Conservation (phyloP, 805 yeast species). For the Starmerella vaccinii region DNA sequence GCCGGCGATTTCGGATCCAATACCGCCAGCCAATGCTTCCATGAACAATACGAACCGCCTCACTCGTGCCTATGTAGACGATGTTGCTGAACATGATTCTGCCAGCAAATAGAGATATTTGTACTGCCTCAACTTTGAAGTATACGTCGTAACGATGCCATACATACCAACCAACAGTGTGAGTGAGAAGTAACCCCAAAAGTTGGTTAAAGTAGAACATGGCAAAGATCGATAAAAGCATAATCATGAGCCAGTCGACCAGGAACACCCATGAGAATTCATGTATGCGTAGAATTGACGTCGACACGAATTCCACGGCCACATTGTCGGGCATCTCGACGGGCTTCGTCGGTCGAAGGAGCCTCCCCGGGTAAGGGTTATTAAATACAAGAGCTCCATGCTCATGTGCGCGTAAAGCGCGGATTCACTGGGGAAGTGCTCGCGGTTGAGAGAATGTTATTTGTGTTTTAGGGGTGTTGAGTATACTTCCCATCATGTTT, state of each 20-base stretch:
- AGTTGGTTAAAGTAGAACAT: conserved; percentile 69
- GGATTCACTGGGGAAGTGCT: too few species aligned
- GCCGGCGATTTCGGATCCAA: conserved; percentile 50
- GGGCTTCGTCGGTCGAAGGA: background rate
- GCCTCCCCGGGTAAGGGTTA: background rate
- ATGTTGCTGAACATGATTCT: conserved; percentile 67
- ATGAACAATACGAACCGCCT: conserved; percentile 57
- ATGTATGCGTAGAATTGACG: conserved; percentile 27
- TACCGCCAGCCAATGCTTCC: conserved; percentile 83
- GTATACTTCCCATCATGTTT: too few species aligned
- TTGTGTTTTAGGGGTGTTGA: too few species aligned
- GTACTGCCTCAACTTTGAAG: conserved; percentile 59
- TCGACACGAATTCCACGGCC: conserved; percentile 19
- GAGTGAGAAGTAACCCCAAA: conserved; percentile 50
- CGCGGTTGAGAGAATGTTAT: too few species aligned
- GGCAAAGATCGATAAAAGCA: conserved; percentile 50
- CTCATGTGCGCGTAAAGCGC: background rate
- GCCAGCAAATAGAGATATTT: conserved; percentile 74
- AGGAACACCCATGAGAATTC: conserved; percentile 61
- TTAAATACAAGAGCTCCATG: background rate
- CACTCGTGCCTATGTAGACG: conserved; percentile 61
- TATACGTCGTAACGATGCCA: conserved; percentile 56
- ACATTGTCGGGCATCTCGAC: conserved; percentile 15
- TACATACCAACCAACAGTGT: conserved; percentile 41
- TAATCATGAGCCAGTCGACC: conserved; percentile 67